Base-by-base conservation (phyloP, 2,329 filamentous ascomycete species). In the Stemphylium lycopersici region DNA sequence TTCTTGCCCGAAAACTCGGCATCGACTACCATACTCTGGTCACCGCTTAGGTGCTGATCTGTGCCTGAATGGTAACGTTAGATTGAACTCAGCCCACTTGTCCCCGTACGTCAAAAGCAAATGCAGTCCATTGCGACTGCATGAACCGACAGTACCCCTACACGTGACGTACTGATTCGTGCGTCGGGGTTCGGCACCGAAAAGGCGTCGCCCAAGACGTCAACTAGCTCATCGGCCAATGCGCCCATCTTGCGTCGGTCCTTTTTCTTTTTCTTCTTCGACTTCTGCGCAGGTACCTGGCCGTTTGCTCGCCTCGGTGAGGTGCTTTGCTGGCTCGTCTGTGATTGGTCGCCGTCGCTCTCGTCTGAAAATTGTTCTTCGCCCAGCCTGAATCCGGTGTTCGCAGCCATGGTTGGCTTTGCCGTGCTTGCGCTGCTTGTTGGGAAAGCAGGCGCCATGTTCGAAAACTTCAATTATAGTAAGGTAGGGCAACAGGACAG, bases 291-390 rank as follows among this genome's bases (percentile, higher is more conserved):
- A 48, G 52, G 57, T 61, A 53, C 53, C 46, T 47, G 32, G 45
- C 44, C 15, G 33, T 56, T 58, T 57, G 44, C 41, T 49, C 26
- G 40, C 18, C 36, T 39, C 47, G 61, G 59, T 44, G 65, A 66
- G 20, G 58, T 47, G 50, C 56, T 62, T 44, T 55, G 61, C 53
- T 59, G 53, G 48, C 61, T 67, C 13, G 50, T 50, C 16, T 59
- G 59, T 62, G 65, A 66, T 66, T 66, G 65, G 63, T 66, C 63
- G 32, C 48, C 55, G 39, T 66, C 63, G 50, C 63, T 67, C 32
- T 51, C 59, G 39, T 65, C 63, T 31, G 61, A 59, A 38, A 58
- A 48, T 18, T 50, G 43, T 15, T 54, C 52, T 2, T 56, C 52
- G 22, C 33, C 49, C 42, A 64, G 34, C 33, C 64, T 59, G 39